Evolutionary conservation across 495 filamentous ascomycete genomes (phyloP), one percentile per base, ranked within the genome.

Genomic region (Apiosordaria backusii): DNA sequence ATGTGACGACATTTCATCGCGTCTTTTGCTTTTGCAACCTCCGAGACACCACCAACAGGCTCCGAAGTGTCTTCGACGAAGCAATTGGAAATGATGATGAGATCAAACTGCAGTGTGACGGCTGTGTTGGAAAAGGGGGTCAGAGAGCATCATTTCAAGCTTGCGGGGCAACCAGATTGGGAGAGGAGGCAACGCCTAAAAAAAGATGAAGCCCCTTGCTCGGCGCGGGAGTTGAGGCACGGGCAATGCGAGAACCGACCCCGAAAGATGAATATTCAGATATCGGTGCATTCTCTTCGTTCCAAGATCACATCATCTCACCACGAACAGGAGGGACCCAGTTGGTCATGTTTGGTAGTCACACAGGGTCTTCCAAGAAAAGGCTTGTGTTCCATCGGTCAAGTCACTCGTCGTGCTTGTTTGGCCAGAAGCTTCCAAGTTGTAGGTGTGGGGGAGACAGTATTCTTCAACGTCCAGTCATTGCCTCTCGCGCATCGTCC

Each of bases 121-220:
- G n/a, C 26, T 21, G 52, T 19, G n/a, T 55, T 55, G 22, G 5
- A 45, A 61, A 35, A 61, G 59, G 59, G 59, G 59, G 59, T 61
- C 59, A 29, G 21, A 40, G 59, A 61, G 27, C 25, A 61, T 61
- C 59, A 61, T 61, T 61, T 61, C 59, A 61, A 45, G 27, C 16
- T 45, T 61, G 35, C 57, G 63, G 57, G 35, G 27, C 63, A 53
- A 50, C 29, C 57, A 67, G 23, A 63, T 55, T 63, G 61, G 23
- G 21, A 27, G 60, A 66, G 45, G 64, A 64, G 50, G 29, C n/a
- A 50, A 13, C 26, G 18, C 60, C 68, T 70, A 70, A 70, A 70
- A 70, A 70, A 67, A 67, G 68, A 70, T 64, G 22, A 58, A 23
- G n/a, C 24, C 27, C 62, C 26, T 29, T 54, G 61, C 50, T 55